These are phyloP conservation scores for Prunus campanulata DNA, from an alignment of 306 rosid genomes.

Conservation along the genomic window DNA sequence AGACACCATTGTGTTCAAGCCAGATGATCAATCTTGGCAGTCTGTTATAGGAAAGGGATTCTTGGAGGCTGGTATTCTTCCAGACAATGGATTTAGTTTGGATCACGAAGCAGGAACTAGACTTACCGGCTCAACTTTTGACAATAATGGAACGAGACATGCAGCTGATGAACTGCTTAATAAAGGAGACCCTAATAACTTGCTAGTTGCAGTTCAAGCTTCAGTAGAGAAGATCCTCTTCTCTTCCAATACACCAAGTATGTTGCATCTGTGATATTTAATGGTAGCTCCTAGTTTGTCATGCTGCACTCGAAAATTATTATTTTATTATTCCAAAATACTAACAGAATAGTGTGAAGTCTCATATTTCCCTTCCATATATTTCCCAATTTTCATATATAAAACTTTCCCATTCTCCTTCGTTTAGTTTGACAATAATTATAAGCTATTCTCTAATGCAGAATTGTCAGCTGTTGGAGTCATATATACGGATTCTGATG, in stretches of 20 bases:
- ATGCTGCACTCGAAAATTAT: not conserved
- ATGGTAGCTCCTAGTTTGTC: not conserved
- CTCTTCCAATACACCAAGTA: conserved; percentile 9
- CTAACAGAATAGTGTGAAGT: not conserved
- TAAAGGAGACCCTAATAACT: not conserved
- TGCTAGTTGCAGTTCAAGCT: conserved; percentile 23
- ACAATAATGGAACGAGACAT: conserved; percentile 20
- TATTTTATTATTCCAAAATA: not conserved
- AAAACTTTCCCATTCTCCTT: not conserved
- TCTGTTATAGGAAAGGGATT: not conserved
- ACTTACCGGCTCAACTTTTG: conserved; percentile 18
- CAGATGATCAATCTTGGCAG: conserved; percentile 11
- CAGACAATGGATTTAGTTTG: conserved; percentile 18
- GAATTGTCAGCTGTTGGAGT: not conserved
- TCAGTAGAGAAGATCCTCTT: conserved; percentile 17
- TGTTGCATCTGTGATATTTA: not conserved
- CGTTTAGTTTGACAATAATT: not conserved
- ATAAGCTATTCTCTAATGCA: not conserved
- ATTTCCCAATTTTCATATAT: no score
- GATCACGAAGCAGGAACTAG: conserved; percentile 18
- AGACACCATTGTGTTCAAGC: not conserved
- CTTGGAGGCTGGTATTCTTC: conserved; percentile 8
- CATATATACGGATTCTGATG: conserved; percentile 8
- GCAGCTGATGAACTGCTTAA: conserved; percentile 33
- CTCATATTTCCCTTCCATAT: no score